A percentile compares a stretch with the other conserved stretches of the same genome.
Evolutionary conservation across 441 rosid genomes (phyloP).

Genomic region (Metrosideros polymorpha): DNA sequence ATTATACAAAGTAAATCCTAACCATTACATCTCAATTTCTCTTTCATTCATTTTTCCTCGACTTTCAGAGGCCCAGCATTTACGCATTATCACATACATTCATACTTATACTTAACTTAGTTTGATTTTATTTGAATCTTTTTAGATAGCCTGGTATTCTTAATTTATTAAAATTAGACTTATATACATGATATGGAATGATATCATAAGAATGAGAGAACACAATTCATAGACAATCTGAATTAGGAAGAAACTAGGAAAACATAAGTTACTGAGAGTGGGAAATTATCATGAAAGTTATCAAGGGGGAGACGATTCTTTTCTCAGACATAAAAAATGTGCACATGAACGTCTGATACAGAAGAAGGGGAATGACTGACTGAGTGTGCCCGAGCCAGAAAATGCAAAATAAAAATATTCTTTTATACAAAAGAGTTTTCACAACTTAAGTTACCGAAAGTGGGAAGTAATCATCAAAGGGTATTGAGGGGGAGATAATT

Average conservation of each 20-base stretch:
- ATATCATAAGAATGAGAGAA: neutral
- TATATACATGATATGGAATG: neutral
- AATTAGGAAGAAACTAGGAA: neutral
- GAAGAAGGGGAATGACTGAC: neutral
- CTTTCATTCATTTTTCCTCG: neutral
- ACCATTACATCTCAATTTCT: neutral
- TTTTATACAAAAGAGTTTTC: neutral
- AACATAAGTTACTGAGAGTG: neutral
- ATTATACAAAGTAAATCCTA: neutral
- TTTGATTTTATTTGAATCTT: neutral
- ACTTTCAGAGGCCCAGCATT: neutral
- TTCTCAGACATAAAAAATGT: neutral
- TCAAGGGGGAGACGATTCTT: neutral
- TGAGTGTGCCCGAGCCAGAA: neutral
- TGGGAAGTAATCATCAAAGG: neutral
- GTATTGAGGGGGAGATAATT: neutral
- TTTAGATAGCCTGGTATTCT: neutral
- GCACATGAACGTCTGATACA: neutral
- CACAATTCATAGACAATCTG: neutral
- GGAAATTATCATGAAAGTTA: neutral
- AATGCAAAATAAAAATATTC: neutral
- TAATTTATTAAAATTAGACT: neutral
- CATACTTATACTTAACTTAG: neutral
- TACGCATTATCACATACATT: neutral
- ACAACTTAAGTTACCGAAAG: neutral